These are phyloP conservation scores for Austroboletus festivus DNA, from an alignment of 768 basidiomycete species.

Conservation along the genomic window DNA sequence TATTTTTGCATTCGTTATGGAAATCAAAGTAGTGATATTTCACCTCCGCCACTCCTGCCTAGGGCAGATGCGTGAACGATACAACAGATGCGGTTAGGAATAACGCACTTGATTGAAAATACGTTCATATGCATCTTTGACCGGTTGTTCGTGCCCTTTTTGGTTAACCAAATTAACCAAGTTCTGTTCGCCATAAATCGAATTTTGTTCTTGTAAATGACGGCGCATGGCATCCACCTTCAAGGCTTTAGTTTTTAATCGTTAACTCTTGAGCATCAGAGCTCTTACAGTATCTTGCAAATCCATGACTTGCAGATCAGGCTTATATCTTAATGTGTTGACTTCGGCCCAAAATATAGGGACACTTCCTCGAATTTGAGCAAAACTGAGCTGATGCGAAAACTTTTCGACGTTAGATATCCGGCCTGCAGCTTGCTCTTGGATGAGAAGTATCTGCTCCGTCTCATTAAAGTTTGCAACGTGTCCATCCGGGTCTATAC, in stretches of 20 bases:
- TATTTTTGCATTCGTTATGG: slow-evolving; percentile 89
- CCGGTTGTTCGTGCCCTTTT: slow-evolving; percentile 86
- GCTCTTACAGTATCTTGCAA: slow-evolving; percentile 72
- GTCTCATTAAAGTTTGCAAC: slow-evolving; percentile 99
- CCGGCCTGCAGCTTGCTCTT: slow-evolving; percentile 46
- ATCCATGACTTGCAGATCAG: slow-evolving; percentile 96
- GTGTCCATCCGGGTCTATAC: slow-evolving; percentile 84
- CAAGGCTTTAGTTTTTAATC: background rate
- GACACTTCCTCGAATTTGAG: slow-evolving; percentile 91
- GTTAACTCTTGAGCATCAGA: background rate
- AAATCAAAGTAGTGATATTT: slow-evolving; percentile 97
- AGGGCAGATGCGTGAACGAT: background rate
- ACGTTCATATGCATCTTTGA: slow-evolving; percentile 94
- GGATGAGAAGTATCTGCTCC: slow-evolving; percentile 86
- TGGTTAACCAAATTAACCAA: slow-evolving; percentile 93
- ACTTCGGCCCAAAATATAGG: slow-evolving; percentile 97
- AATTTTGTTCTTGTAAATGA: slow-evolving; percentile 73
- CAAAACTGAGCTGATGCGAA: slow-evolving; percentile 73
- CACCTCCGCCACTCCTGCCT: slow-evolving; percentile 65
- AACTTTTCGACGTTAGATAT: slow-evolving; percentile 44
- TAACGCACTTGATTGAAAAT: slow-evolving; percentile 57
- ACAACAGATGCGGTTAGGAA: background rate
- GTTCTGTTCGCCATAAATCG: slow-evolving; percentile 71
- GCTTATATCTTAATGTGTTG: slow-evolving; percentile 93
- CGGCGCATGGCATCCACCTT: slow-evolving; percentile 68